A percentile compares a stretch with the other conserved stretches of the same genome.
phyloP scores from a whole-genome alignment of 352 stramenopile genomes.

The Globisporangium viniferum region DNA sequence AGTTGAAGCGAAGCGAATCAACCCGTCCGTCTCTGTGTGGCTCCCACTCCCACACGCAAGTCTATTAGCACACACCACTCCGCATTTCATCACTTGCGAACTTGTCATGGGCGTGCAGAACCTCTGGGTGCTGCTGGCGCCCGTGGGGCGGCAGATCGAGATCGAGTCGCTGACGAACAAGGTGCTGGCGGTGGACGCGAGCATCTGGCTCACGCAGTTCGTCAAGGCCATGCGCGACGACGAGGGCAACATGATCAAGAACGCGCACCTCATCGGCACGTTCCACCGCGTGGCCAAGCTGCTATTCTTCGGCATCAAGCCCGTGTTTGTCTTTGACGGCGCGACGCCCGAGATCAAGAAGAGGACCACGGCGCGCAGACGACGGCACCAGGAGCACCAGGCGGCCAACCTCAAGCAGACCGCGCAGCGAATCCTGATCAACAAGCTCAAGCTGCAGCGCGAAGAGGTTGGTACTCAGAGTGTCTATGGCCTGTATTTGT shows the following conservation, averaged over 20 bases:
- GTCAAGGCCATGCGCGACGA: slow-evolving; percentile 97
- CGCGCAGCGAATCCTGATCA: slow-evolving; percentile 94
- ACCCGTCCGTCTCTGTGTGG: not conserved
- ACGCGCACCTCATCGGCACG: slow-evolving; percentile 94
- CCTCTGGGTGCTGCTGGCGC: slow-evolving; percentile 96
- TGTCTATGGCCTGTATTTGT: not conserved
- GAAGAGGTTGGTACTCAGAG: slow-evolving; percentile 31
- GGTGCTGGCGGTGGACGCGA: slow-evolving; percentile 97
- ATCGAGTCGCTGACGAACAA: slow-evolving; percentile 97
- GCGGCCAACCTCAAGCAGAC: slow-evolving; percentile 88
- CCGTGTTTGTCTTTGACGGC: slow-evolving; percentile 99
- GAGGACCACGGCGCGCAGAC: slow-evolving; percentile 64
- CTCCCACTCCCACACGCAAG: not conserved
- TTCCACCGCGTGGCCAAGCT: slow-evolving; percentile 93
- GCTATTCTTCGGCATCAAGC: slow-evolving; percentile 95
- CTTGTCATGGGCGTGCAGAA: slow-evolving; percentile 97
- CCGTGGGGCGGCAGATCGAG: slow-evolving; percentile 94
- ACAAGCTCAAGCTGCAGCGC: slow-evolving; percentile 69
- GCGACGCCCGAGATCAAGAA: slow-evolving; percentile 97
- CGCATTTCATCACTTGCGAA: not conserved
- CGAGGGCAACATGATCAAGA: slow-evolving; percentile 93
- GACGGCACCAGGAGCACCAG: slow-evolving; percentile 66
- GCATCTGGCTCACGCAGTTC: slow-evolving; percentile 99
- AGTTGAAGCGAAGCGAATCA: not conserved
- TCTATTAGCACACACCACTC: not conserved